phyloP scores from a whole-genome alignment of 495 filamentous ascomycete genomes.

The Xylaria grammica region DNA sequence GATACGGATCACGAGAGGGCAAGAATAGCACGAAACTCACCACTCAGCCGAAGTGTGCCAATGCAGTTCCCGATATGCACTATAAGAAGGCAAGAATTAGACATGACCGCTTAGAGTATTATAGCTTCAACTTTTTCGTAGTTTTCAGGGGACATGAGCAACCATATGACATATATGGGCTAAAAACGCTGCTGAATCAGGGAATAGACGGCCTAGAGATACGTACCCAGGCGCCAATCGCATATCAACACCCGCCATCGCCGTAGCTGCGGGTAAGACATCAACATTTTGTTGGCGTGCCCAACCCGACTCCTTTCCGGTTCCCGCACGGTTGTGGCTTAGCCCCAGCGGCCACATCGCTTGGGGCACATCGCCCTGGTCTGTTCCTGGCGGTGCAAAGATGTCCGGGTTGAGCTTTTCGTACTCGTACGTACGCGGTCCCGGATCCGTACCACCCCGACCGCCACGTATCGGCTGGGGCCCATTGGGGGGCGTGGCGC shows the following conservation, averaged over 20 bases:
- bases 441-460: slow-evolving; percentile 64
- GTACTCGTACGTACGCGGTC: slow-evolving; percentile 66
- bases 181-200: background rate
- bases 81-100: background rate
- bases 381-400: slow-evolving; percentile 69
- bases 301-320: slow-evolving; percentile 64
- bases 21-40: slow-evolving; percentile 36
- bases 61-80: slow-evolving; percentile 71
- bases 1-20: too few relatives aligned
- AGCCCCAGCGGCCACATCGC: slow-evolving; percentile 76
- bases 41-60: slow-evolving; percentile 76
- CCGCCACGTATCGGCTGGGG: slow-evolving; percentile 73
- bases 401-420: slow-evolving; percentile 70
- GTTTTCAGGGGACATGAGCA: too few relatives aligned
- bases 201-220: too few relatives aligned
- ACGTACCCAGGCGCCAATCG: slow-evolving; percentile 60
- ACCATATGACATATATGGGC: background rate
- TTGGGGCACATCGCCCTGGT: slow-evolving; percentile 66
- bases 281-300: slow-evolving; percentile 69
- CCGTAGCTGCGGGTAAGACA: slow-evolving; percentile 66
- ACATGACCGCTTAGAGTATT: background rate
- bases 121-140: background rate
- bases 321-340: slow-evolving; percentile 65
- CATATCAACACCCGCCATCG: slow-evolving; percentile 83
- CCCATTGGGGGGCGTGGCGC: slow-evolving; percentile 49